Conservation (phyloP, 495 filamentous ascomycete species). For the Aspergillus wentii region DNA sequence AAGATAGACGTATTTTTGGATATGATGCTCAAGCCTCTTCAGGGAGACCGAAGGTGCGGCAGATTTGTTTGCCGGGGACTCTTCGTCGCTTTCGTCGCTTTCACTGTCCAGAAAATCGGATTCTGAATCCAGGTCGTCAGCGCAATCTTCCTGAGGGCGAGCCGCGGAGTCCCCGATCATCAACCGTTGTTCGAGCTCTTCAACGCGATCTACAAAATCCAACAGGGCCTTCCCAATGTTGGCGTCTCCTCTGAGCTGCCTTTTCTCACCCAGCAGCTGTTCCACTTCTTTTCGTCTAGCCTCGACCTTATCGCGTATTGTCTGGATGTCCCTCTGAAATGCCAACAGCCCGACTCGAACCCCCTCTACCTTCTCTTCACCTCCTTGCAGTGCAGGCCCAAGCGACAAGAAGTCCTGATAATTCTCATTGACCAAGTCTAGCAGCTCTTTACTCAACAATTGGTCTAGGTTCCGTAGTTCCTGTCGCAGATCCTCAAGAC, state of each 20-base stretch:
- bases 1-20: constrained; percentile 53
- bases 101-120: constrained; percentile 39
- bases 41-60: constrained; percentile 37
- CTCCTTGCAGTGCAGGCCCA: constrained; percentile 75
- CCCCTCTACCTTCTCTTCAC: constrained; percentile 88
- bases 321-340: constrained; percentile 72
- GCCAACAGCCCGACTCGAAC: constrained; percentile 81
- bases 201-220: constrained; percentile 63
- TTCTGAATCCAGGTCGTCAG: constrained; percentile 29
- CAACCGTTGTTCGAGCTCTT: constrained; percentile 70
- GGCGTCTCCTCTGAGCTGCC: constrained; percentile 43
- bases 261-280: constrained; percentile 49
- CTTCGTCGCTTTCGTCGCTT: constrained; percentile 51
- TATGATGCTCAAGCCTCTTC: constrained; percentile 50
- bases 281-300: constrained; percentile 49
- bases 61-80: constrained; percentile 38
- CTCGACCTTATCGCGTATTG: constrained; percentile 50
- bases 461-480: constrained; percentile 76
- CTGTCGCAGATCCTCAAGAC: constrained; percentile 84
- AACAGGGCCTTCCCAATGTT: constrained; percentile 62
- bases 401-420: constrained; percentile 86
- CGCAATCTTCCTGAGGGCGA: constrained; percentile 6
- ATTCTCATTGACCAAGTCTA: constrained; percentile 91
- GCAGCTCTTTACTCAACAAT: constrained; percentile 72
- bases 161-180: constrained; percentile 38